Conservation (phyloP, 2,329 filamentous ascomycete genomes). For the Zarea fungicola region DNA sequence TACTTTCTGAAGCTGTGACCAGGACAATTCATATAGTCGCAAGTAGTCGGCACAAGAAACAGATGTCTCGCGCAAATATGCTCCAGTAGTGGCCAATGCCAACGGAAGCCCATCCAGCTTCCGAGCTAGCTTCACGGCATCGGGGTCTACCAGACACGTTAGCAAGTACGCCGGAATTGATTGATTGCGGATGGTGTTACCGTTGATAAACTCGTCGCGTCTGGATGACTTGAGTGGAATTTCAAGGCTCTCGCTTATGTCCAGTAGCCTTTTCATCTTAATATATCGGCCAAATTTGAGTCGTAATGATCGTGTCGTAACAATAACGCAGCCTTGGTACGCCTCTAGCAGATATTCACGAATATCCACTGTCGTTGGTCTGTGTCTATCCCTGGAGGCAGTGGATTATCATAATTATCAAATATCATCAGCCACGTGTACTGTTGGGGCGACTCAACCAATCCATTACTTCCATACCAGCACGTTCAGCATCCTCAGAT, state of each 20-base stretch:
- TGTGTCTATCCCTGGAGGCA: background rate
- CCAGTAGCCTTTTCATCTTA: constrained; percentile 28
- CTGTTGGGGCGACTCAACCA: constrained; percentile 33
- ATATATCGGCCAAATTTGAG: constrained; percentile 29
- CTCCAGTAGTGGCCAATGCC: constrained; percentile 40
- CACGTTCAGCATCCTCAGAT: constrained; percentile 24
- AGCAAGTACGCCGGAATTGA: background rate
- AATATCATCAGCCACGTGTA: constrained; percentile 34
- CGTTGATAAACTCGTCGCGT: constrained; percentile 17
- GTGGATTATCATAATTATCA: constrained; percentile 37
- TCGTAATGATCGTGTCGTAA: constrained; percentile 33
- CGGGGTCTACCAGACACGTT: constrained; percentile 22
- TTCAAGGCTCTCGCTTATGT: constrained; percentile 24
- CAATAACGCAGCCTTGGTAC: constrained; percentile 37
- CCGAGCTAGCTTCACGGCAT: constrained; percentile 24
- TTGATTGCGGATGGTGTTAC: constrained; percentile 18
- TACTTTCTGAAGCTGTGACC: background rate
- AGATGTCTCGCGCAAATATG: constrained; percentile 34
- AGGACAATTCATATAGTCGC: background rate
- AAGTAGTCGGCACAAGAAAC: constrained; percentile 25
- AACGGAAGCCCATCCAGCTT: constrained; percentile 40
- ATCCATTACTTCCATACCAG: too few species aligned
- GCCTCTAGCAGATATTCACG: constrained; percentile 22
- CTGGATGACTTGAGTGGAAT: constrained; percentile 27
- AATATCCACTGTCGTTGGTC: constrained; percentile 24